phyloP scores from a whole-genome alignment of 2,329 filamentous ascomycete species.

The Apiospora phragmitis region DNA sequence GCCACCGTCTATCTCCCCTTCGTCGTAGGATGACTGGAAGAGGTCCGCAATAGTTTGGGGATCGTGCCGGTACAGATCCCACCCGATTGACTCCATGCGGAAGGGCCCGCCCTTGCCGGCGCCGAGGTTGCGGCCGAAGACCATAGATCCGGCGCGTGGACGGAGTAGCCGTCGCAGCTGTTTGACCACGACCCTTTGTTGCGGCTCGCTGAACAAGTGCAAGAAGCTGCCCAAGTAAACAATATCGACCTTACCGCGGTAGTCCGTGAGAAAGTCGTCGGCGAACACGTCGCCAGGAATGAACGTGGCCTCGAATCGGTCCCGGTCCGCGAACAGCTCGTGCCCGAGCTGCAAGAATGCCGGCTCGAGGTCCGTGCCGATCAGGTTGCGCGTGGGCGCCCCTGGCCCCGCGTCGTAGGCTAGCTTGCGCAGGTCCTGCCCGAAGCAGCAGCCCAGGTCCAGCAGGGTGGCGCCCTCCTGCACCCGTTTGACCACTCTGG shows the following conservation, averaged over 20 bases:
- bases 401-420: neutral
- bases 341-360: slow-evolving; percentile 13
- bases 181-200: neutral
- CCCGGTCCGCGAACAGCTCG: slow-evolving; percentile 13
- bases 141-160: neutral
- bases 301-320: slow-evolving; percentile 7
- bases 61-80: slow-evolving; percentile 11
- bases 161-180: slow-evolving; percentile 11
- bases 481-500: neutral
- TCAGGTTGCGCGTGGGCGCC: neutral
- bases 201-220: slow-evolving; percentile 13
- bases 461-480: slow-evolving; percentile 10
- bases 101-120: slow-evolving; percentile 8
- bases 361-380: slow-evolving; percentile 12
- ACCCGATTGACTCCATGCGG: slow-evolving; percentile 3
- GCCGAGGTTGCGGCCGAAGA: slow-evolving; percentile 11
- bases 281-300: slow-evolving; percentile 10
- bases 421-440: slow-evolving; percentile 11
- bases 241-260: slow-evolving; percentile 11
- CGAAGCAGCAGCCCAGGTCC: slow-evolving; percentile 15
- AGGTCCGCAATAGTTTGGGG: slow-evolving; percentile 2
- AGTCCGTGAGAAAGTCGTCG: neutral
- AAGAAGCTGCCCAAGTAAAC: slow-evolving; percentile 13
- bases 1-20: neutral
- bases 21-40: neutral